Evolutionary conservation across 2,329 filamentous ascomycete genomes (phyloP).

Genomic region (Myriosclerotinia curreyana): DNA sequence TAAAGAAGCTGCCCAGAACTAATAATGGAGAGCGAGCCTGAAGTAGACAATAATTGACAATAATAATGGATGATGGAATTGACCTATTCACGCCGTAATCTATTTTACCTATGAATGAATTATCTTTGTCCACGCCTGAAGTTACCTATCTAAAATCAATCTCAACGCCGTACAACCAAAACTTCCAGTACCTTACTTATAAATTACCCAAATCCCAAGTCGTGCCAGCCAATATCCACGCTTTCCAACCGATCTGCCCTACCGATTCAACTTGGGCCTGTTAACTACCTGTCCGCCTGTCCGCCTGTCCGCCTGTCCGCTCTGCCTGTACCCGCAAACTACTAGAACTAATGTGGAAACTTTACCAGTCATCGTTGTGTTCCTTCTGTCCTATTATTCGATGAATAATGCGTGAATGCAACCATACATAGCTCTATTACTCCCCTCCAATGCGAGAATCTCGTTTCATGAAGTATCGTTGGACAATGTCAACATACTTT

Average conservation of each 20-base stretch:
- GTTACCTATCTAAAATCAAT: no score
- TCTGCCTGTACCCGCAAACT: slow-evolving; percentile 15
- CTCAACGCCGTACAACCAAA: background rate
- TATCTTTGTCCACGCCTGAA: no score
- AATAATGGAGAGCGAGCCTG: background rate
- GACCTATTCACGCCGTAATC: background rate
- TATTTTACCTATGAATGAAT: background rate
- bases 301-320: no score
- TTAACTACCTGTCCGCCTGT: slow-evolving; percentile 15
- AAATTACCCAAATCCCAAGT: background rate
- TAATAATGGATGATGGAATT: no score
- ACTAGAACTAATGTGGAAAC: slow-evolving; percentile 7
- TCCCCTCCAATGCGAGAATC: slow-evolving; percentile 9
- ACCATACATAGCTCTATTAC: slow-evolving; percentile 1
- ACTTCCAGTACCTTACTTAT: background rate
- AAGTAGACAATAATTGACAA: background rate
- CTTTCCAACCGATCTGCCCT: slow-evolving; percentile 16
- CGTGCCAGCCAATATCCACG: slow-evolving; percentile 8
- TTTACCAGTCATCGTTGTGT: slow-evolving; percentile 11
- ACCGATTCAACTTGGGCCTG: slow-evolving; percentile 14
- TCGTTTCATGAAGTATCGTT: slow-evolving; percentile 4
- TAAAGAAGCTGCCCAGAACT: background rate
- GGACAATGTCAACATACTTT: slow-evolving; percentile 9
- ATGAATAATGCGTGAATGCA: slow-evolving; percentile 2
- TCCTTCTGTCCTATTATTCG: slow-evolving; percentile 1